Conservation (phyloP, 148 eudicot species). For the Silene latifolia region DNA sequence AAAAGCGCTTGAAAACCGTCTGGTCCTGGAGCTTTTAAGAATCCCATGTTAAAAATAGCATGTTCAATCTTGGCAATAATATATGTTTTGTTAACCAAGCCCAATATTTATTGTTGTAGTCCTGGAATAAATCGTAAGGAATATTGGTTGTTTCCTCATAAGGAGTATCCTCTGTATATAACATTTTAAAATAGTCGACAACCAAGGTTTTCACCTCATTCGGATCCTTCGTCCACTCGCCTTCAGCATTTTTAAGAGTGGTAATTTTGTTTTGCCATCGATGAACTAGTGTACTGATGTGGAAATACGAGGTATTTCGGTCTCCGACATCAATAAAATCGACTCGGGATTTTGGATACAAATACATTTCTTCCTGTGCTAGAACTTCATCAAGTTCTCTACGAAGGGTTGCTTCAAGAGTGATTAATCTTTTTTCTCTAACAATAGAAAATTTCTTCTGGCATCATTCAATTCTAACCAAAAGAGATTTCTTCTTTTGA, state of each 20-base stretch:
- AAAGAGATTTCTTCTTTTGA: neutral
- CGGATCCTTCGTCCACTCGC: neutral
- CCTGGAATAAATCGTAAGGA: too few relatives aligned
- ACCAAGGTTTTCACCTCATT: neutral
- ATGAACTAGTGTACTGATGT: neutral
- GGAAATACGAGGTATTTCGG: neutral
- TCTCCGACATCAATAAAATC: neutral
- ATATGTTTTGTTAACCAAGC: too few relatives aligned
- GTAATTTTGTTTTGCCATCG: neutral
- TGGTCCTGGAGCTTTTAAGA: too few relatives aligned
- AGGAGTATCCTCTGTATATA: too few relatives aligned
- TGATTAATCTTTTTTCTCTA: neutral
- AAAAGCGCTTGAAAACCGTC: too few relatives aligned
- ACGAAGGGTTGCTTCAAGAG: neutral
- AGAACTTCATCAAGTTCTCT: neutral
- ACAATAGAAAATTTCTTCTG: neutral
- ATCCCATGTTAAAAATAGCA: too few relatives aligned
- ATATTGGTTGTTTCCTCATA: too few relatives aligned
- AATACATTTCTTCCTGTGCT: neutral
- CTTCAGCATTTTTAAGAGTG: rapidly evolving
- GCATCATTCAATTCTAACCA: neutral
- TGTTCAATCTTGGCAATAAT: too few relatives aligned
- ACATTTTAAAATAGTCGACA: too few relatives aligned
- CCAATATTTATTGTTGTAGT: too few relatives aligned
- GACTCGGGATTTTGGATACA: neutral